Evolutionary conservation across 495 filamentous ascomycete species (phyloP), one percentile per base, ranked within the genome.

Genomic region (Neurospora sp.): DNA sequence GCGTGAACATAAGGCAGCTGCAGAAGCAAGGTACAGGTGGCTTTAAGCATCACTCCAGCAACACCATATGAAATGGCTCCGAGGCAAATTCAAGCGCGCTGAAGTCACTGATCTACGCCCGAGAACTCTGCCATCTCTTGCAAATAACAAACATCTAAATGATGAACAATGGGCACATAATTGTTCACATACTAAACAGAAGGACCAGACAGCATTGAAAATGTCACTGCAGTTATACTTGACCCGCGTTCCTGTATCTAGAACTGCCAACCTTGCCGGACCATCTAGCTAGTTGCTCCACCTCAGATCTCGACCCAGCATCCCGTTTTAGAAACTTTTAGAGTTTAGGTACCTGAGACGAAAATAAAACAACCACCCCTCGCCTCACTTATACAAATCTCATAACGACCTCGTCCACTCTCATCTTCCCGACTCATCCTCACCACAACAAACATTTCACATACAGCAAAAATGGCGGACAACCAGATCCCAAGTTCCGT

Each of bases 401-500:
- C 39, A 71, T 18, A 35, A 18, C 70, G 2, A 27, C 1, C 5
- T 72, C 46, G 23, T 39, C 73, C 37, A 35, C 40, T 23, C 20
- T 31, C 20, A 39, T 44, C 14, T 39, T 37, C 27, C 9, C 39
- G 39, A 27, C 35, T 16, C 42, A 11, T 69, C 23, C 38, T 39
- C 23, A 37, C n/a, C 46, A 69, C 11, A 71, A 46, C 39, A 72
- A 0, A 59, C 7, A 31, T 40, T n/a, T n/a, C 16, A 39, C 16
- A 11, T 27, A 41, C 62, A 46, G 16, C 38, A 18, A 75, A 44
- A 31, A 84, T 81, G 79, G 73, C 77, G 8, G 69, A 75, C n/a
- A 81, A 84, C 72, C 71, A 73, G 4, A 85, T 88, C 23, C 94
- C 94, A 38, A 79, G 87, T 35, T 88, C 87, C 66, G 94, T 91